Conservation (phyloP, 2,329 filamentous ascomycete genomes). For the Dryadomyces sulphureus region DNA sequence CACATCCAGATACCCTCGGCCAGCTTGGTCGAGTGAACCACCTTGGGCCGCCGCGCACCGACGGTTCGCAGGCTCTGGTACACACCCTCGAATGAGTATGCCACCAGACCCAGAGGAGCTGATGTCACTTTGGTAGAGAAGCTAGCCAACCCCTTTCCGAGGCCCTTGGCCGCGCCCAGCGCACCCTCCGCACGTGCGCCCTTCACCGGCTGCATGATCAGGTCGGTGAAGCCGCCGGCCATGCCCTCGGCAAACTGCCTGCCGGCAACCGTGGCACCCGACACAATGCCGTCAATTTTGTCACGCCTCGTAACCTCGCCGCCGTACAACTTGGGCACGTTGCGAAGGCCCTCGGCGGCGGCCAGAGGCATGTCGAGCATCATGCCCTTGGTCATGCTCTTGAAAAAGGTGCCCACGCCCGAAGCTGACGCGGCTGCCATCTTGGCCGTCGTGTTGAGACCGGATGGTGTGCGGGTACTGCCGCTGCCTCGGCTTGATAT, state of each 20-base stretch:
- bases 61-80: neutral
- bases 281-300: neutral
- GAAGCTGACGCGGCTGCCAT: conserved; percentile 1
- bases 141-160: conserved; percentile 69
- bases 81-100: neutral
- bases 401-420: conserved; percentile 17
- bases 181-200: conserved; percentile 31
- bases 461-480: neutral
- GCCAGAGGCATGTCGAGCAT: conserved; percentile 33
- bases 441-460: conserved; percentile 1
- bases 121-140: conserved; percentile 19
- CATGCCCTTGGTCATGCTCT: conserved; percentile 18
- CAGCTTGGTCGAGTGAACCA: neutral
- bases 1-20: neutral
- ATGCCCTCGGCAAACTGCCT: conserved; percentile 49
- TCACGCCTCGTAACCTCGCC: conserved; percentile 28
- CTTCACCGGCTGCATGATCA: conserved; percentile 59
- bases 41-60: neutral
- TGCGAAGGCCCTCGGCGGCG: conserved; percentile 36
- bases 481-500: neutral
- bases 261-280: neutral
- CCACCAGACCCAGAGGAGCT: neutral
- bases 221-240: conserved; percentile 63
- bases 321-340: conserved; percentile 35
- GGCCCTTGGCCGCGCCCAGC: conserved; percentile 56